A percentile compares a stretch with the other conserved stretches of the same genome.
Conservation (phyloP, 2,329 filamentous ascomycete genomes). For the Calonectria naviculata region DNA sequence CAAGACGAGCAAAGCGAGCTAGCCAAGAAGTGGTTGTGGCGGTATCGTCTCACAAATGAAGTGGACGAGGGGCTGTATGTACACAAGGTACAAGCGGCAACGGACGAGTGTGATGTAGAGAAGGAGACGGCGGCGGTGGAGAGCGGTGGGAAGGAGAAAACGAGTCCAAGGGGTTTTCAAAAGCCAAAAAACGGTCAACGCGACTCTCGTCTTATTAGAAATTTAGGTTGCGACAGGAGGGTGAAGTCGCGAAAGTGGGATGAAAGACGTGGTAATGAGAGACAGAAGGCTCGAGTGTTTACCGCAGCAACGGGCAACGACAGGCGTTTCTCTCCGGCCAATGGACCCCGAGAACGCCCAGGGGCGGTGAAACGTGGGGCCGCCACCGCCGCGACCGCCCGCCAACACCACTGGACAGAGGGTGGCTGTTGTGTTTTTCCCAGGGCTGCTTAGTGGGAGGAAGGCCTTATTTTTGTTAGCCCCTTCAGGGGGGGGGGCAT, state of each 20-base stretch:
- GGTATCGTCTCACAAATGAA: neutral
- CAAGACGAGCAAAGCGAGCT: conserved; percentile 2
- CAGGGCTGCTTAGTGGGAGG: conserved; percentile 4
- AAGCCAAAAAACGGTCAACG: neutral
- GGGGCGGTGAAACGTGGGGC: conserved; percentile 37
- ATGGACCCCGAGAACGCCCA: conserved; percentile 26
- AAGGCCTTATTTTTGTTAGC: neutral
- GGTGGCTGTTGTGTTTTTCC: neutral
- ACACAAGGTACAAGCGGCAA: conserved; percentile 13
- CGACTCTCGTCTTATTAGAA: conserved; percentile 4
- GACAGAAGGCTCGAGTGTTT: conserved; percentile 37
- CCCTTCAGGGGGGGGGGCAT: neutral
- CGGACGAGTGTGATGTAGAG: neutral
- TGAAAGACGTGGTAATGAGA: conserved; percentile 24
- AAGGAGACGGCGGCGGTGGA: conserved; percentile 15
- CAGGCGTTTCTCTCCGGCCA: conserved; percentile 27
- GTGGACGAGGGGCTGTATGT: conserved; percentile 21
- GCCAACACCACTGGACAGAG: conserved; percentile 3
- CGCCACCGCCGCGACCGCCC: conserved; percentile 9
- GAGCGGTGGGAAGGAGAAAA: conserved; percentile 19
- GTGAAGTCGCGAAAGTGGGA: conserved; percentile 11
- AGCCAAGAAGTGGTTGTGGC: neutral
- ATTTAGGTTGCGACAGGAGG: conserved; percentile 5
- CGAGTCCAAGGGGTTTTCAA: conserved; percentile 5
- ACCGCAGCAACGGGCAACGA: conserved; percentile 45